Base-by-base conservation (phyloP, 495 filamentous ascomycete genomes). In the Thozetella sp. region DNA sequence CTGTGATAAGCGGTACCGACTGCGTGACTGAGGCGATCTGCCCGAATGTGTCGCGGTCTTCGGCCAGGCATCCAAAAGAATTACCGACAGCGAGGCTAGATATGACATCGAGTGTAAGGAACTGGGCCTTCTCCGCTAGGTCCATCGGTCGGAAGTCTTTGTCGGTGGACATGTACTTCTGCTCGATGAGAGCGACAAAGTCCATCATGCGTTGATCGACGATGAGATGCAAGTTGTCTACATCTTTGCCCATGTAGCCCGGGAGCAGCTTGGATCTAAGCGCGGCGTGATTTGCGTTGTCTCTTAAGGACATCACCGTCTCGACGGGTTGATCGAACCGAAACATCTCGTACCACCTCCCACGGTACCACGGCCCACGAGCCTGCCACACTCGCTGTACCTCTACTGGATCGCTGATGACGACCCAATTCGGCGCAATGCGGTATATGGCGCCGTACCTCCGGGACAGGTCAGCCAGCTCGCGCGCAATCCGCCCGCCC, bases 91-190 rank as follows among this genome's bases (percentile, higher is more conserved):
- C 83, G 40, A 89, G 72, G 57, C 86, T 79, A 17, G 80, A 81
- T 58, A 90, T 88, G 3, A 87, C 79, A 64, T 91, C 89, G 62
- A 88, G 83, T n/a, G 84, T 86, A 63, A 87, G 81, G 55, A 62
- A 74, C 51, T 67, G 59, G 59, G 78, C 77, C 79, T 81, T 86
- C 67, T 74, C 72, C 66, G 64, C 66, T 40, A 68, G 66, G 15
- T 88, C 85, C 74, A 87, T 83, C 15, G 73, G 75, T 57, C 57
- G 51, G 27, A 52, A 61, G 11, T 75, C 59, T n/a, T 77, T 82
- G 25, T 80, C 70, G 54, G 76, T 84, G 52, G 74, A 76, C 56
- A 87, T 74, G 61, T 80, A 84, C 58, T 85, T 75, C 2, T 55
- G 83, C 73, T 84, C 63, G 27, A 72, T 62, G 15, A 64, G 2